These are phyloP conservation scores for Epicoccum nigrum DNA, from an alignment of 2,329 filamentous ascomycete genomes.

Conservation along the genomic window DNA sequence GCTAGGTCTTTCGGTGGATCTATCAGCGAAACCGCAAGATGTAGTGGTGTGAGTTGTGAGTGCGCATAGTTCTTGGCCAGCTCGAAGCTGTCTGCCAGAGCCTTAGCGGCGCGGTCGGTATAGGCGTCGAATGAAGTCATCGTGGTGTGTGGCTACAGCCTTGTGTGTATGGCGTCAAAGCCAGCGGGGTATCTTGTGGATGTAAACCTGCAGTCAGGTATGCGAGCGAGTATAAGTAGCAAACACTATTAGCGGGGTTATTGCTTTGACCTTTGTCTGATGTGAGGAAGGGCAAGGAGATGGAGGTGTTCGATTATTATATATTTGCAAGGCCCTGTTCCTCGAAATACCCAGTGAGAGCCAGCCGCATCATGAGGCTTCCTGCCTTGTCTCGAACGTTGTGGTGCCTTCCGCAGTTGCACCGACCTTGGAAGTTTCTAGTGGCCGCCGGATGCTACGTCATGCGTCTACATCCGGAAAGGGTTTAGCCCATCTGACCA, in stretches of 20 bases:
- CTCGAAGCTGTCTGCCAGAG: slow-evolving; percentile 84
- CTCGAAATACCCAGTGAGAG: slow-evolving; percentile 26
- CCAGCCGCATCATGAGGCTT: slow-evolving; percentile 36
- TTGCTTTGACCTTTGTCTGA: slow-evolving; percentile 17
- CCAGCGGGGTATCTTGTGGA: slow-evolving; percentile 15
- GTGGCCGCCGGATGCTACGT: slow-evolving; percentile 22
- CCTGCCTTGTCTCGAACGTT: slow-evolving; percentile 22
- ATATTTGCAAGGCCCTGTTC: slow-evolving; percentile 22
- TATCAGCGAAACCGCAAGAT: slow-evolving; percentile 83
- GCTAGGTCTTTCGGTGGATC: slow-evolving; percentile 78
- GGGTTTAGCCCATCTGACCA: neutral
- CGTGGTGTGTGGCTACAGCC: slow-evolving; percentile 40
- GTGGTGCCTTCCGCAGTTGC: slow-evolving; percentile 24
- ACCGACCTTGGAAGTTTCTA: slow-evolving; percentile 33
- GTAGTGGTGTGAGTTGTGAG: slow-evolving; percentile 86
- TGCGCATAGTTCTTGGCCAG: slow-evolving; percentile 90
- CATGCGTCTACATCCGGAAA: slow-evolving; percentile 7
- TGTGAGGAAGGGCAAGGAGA: slow-evolving; percentile 17
- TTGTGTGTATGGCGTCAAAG: slow-evolving; percentile 27
- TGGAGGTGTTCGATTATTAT: slow-evolving; percentile 26
- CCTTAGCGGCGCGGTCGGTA: slow-evolving; percentile 89
- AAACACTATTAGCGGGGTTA: slow-evolving; percentile 13
- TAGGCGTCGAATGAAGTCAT: slow-evolving; percentile 87
- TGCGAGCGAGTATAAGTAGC: slow-evolving; percentile 5
- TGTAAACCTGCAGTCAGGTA: slow-evolving; percentile 20